Percentiles rank a stretch among this genome's conserved stretches.
Conservation (phyloP, 768 basidiomycete species). For the Lactarius indigo region DNA sequence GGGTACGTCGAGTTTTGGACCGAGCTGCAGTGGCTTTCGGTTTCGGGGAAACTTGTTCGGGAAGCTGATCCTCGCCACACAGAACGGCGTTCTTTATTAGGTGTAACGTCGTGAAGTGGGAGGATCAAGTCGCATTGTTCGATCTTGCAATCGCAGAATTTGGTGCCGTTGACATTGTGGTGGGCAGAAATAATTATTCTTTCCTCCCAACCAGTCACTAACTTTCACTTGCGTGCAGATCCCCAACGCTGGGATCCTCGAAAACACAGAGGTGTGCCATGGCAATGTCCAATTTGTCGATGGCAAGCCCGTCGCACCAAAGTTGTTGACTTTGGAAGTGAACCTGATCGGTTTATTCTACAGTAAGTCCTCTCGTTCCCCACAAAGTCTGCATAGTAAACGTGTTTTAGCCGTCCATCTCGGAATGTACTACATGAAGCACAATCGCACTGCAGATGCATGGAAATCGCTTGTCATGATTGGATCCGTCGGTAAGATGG, state of each 20-base stretch:
- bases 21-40: not conserved
- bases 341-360: slow-evolving; percentile 48
- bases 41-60: not conserved
- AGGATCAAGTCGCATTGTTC: slow-evolving; percentile 51
- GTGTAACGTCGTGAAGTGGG: slow-evolving; percentile 53
- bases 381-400: not conserved
- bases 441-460: slow-evolving; percentile 34
- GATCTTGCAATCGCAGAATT: slow-evolving; percentile 45
- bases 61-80: not conserved
- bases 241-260: slow-evolving; percentile 49
- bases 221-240: slow-evolving; percentile 25
- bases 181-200: slow-evolving; percentile 29
- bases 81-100: slow-evolving; percentile 37
- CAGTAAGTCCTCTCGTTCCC: slow-evolving; percentile 34
- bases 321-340: slow-evolving; percentile 44
- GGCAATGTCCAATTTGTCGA: slow-evolving; percentile 23
- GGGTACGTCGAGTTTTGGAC: slow-evolving; percentile 37
- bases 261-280: slow-evolving; percentile 30
- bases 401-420: slow-evolving; percentile 43
- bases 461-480: slow-evolving; percentile 50
- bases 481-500: slow-evolving; percentile 48
- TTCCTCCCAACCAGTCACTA: not conserved
- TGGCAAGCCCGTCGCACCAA: slow-evolving; percentile 45
- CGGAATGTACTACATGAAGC: slow-evolving; percentile 47
- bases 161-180: slow-evolving; percentile 52